A percentile compares a stretch with the other conserved stretches of the same genome.
phyloP scores from a whole-genome alignment of 257 asterid species.

The Haberlea rhodopensis region DNA sequence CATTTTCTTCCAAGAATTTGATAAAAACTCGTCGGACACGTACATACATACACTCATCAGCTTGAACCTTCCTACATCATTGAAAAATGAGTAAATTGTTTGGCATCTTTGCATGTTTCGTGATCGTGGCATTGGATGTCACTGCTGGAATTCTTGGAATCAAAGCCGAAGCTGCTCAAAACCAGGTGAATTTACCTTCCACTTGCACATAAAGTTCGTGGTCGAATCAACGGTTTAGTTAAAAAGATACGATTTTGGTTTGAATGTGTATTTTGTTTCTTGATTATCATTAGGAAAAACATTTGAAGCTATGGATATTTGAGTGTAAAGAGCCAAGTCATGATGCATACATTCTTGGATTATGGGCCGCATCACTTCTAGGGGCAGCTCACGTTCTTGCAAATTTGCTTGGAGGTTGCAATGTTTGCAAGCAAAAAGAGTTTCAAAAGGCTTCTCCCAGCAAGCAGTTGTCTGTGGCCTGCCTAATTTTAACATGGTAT shows the following conservation, averaged over 20 bases:
- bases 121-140: slow-evolving; percentile 68
- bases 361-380: slow-evolving; percentile 62
- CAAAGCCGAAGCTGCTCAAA: slow-evolving; percentile 80
- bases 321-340: slow-evolving; percentile 94
- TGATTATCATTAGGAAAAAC: slow-evolving; percentile 52
- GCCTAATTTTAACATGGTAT: slow-evolving; percentile 68
- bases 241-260: neutral
- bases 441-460: slow-evolving; percentile 51
- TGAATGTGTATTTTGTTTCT: neutral
- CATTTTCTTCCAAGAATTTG: neutral
- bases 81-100: slow-evolving; percentile 47
- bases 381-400: slow-evolving; percentile 62
- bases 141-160: slow-evolving; percentile 71
- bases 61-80: slow-evolving; percentile 1
- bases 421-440: slow-evolving; percentile 39
- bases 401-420: slow-evolving; percentile 68
- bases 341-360: slow-evolving; percentile 68
- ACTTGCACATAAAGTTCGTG: neutral
- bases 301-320: slow-evolving; percentile 65
- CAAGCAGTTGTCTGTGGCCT: slow-evolving; percentile 52
- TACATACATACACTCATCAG: neutral
- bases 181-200: slow-evolving; percentile 39
- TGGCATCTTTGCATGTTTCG: slow-evolving; percentile 57
- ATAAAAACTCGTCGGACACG: neutral
- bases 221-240: neutral